Percentiles rank a stretch among this genome's conserved stretches.
These are phyloP conservation scores for Bipolaris zeicola DNA, from an alignment of 2,329 filamentous ascomycete species.

Conservation along the genomic window DNA sequence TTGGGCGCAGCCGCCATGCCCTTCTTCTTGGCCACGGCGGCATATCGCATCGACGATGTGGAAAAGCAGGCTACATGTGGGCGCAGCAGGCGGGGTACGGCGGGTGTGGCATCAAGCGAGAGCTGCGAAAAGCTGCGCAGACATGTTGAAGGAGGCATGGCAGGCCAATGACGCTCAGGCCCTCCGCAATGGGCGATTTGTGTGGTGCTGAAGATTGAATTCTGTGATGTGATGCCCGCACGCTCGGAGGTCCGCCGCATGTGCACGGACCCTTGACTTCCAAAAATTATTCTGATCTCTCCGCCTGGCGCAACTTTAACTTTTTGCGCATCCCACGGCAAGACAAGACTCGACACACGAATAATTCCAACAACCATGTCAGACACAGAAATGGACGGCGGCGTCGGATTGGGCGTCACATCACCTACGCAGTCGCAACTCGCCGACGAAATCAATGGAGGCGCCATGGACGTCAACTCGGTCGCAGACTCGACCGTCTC, in stretches of 20 bases:
- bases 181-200: constrained; percentile 35
- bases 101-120: constrained; percentile 35
- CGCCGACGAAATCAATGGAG: constrained; percentile 37
- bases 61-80: constrained; percentile 43
- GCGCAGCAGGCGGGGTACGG: constrained; percentile 33
- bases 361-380: constrained; percentile 21
- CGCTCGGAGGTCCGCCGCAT: constrained; percentile 36
- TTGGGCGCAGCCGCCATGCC: constrained; percentile 36
- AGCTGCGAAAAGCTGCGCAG: constrained; percentile 41
- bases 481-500: constrained; percentile 43
- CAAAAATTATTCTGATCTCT: constrained; percentile 26
- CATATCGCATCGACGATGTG: constrained; percentile 40
- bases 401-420: constrained; percentile 25
- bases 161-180: constrained; percentile 28
- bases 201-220: constrained; percentile 24
- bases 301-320: constrained; percentile 6
- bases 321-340: background rate
- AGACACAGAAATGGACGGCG: constrained; percentile 42
- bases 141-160: constrained; percentile 42
- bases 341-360: background rate
- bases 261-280: constrained; percentile 16
- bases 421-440: constrained; percentile 36
- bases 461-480: constrained; percentile 42
- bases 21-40: constrained; percentile 36
- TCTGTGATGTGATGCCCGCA: constrained; percentile 21